Percentiles rank a stretch among this genome's conserved stretches.
phyloP scores from a whole-genome alignment of 2,329 filamentous ascomycete genomes.

The Fusarium hainanense region DNA sequence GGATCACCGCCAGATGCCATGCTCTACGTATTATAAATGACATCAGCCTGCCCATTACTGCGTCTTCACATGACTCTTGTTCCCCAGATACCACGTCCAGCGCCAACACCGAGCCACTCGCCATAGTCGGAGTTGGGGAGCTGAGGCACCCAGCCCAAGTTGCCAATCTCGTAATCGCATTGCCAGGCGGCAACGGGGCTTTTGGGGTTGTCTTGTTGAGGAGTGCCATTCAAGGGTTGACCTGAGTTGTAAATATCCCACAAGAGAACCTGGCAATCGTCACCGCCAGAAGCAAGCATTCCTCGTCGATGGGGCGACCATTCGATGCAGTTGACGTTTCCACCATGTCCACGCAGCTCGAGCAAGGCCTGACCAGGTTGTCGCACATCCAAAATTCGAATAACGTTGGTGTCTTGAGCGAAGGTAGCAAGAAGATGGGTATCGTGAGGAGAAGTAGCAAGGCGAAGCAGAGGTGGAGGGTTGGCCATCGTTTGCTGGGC shows the following conservation, averaged over 20 bases:
- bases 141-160: conserved; percentile 85
- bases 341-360: conserved; percentile 89
- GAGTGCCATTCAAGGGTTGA: conserved; percentile 61
- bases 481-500: conserved; percentile 81
- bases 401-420: conserved; percentile 89
- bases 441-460: conserved; percentile 94
- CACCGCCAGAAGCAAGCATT: conserved; percentile 88
- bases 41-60: conserved; percentile 29
- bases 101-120: conserved; percentile 87
- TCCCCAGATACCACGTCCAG: conserved; percentile 84
- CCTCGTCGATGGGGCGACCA: conserved; percentile 92
- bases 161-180: conserved; percentile 88
- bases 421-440: conserved; percentile 97
- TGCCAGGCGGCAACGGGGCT: conserved; percentile 82
- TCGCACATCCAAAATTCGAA: conserved; percentile 94
- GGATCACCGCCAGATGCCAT: conserved; percentile 9
- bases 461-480: conserved; percentile 79
- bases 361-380: conserved; percentile 95
- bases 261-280: conserved; percentile 90
- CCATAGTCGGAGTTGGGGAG: conserved; percentile 74
- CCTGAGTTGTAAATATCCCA: conserved; percentile 86
- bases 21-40: conserved; percentile 26
- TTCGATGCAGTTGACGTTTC: conserved; percentile 90
- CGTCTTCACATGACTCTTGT: conserved; percentile 59
- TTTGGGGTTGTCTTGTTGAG: conserved; percentile 66